Base-by-base conservation (phyloP, 2,329 filamentous ascomycete species). In the Acrodontium crateriforme region DNA sequence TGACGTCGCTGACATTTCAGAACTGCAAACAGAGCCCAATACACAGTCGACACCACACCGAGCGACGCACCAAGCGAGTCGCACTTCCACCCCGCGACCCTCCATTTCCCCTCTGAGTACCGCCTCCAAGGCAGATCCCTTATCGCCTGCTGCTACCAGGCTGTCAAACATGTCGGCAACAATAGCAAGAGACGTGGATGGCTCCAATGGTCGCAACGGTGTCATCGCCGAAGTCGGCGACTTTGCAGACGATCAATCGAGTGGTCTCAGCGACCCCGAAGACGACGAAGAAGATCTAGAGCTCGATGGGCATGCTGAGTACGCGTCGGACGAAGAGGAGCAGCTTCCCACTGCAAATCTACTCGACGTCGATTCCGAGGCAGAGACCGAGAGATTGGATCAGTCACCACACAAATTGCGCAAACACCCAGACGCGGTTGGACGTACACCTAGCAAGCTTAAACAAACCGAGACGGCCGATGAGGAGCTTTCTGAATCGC, bases 371-470 rank as follows among this genome's bases (percentile, higher is more conserved):
- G 74, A 79, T 44, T 78, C 85, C 3, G 87, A 95, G 56, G 87
- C 87, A 18, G 87, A 94, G 58, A 95, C 87, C 2, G 85, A 94
- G 58, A 76, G 89, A 34, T 67, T 98, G 35, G 89, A 89, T 49
- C 75, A 80, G 47, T 92, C 52, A 26, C 51, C 49, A 13, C 39
- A 44, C 28, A 52, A 47, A 35, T 20, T 30, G 22, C 46, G 40
- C 26, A 40, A 42, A 31, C 37, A 40, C 15, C 30, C 35, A 24
- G 45, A 63, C 23, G 52, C 58, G 30, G 70, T 71, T 38, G 73
- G 78, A 43, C 70, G 69, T 40, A 83, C 75, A 30, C 79, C 80
- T 3, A 85, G 77, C 63, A 87, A 84, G 59, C 67, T 84, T 34
- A 72, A 73, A 40, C 71, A 76, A 36, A 63, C 66, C 32, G 60